phyloP scores from a whole-genome alignment of 495 filamentous ascomycete genomes.

The Aspergillus coremiiformis region DNA sequence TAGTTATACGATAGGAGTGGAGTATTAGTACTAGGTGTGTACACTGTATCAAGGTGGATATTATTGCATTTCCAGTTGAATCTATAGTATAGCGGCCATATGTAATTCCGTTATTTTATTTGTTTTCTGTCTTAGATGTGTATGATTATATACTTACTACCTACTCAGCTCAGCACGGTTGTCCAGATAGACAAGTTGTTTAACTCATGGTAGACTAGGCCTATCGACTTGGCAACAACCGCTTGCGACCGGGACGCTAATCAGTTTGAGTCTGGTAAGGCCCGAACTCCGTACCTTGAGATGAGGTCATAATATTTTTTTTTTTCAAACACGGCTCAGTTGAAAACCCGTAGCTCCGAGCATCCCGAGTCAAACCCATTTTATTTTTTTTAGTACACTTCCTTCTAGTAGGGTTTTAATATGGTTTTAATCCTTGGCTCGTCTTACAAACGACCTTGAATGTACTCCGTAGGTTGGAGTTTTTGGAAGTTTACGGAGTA shows the following conservation, averaged over 20 bases:
- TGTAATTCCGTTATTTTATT: neutral
- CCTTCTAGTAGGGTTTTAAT: neutral
- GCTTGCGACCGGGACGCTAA: too few species aligned
- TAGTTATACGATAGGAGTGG: too few species aligned
- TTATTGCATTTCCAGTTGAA: neutral
- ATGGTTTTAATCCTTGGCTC: neutral
- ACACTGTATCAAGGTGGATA: too few species aligned
- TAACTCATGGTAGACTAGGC: too few species aligned
- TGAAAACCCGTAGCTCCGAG: constrained; percentile 13
- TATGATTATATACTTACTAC: neutral
- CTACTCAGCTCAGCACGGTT: neutral
- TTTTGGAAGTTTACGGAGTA: too few species aligned
- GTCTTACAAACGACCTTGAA: neutral
- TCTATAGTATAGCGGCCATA: too few species aligned
- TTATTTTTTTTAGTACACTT: neutral
- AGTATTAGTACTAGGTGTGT: too few species aligned
- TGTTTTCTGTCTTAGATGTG: neutral
- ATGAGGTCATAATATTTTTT: constrained; percentile 16
- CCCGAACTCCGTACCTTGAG: constrained; percentile 13
- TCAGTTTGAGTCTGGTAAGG: too few species aligned
- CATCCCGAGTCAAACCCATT: constrained; percentile 4
- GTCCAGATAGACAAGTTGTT: constrained; percentile 2
- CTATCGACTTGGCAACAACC: too few species aligned
- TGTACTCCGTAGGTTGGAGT: too few species aligned
- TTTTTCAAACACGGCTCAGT: constrained; percentile 3